phyloP scores from a whole-genome alignment of 2,329 filamentous ascomycete species.

The Alternaria sp. region DNA sequence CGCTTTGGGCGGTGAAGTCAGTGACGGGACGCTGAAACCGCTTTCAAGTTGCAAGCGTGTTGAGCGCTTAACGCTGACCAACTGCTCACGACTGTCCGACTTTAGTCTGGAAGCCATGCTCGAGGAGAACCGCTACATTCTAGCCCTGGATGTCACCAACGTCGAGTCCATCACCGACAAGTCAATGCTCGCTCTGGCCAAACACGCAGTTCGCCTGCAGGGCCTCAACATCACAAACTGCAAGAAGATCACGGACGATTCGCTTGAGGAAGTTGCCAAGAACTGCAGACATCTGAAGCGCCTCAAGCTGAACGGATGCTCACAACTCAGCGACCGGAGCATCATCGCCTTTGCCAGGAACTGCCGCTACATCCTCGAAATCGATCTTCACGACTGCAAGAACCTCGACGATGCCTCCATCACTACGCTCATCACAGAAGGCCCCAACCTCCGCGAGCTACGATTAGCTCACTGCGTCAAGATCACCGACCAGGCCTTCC shows the following conservation, averaged over 20 bases:
- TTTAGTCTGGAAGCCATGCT: constrained; percentile 80
- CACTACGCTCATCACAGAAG: constrained; percentile 77
- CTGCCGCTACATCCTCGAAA: constrained; percentile 93
- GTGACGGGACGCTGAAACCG: constrained; percentile 85
- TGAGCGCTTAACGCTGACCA: constrained; percentile 90
- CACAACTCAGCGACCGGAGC: constrained; percentile 80
- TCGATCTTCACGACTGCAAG: constrained; percentile 87
- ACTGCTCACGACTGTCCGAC: constrained; percentile 85
- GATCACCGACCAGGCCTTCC: constrained; percentile 87
- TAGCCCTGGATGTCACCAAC: constrained; percentile 89
- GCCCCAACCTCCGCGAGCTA: constrained; percentile 85
- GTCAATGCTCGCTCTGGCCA: constrained; percentile 77
- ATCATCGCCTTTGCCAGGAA: constrained; percentile 85
- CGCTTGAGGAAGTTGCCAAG: constrained; percentile 78
- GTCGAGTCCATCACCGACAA: constrained; percentile 80
- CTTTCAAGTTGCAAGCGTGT: constrained; percentile 86
- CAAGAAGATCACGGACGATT: constrained; percentile 82
- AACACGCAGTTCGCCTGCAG: constrained; percentile 83
- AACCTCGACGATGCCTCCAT: constrained; percentile 83
- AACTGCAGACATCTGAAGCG: constrained; percentile 86
- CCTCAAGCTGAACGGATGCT: constrained; percentile 93
- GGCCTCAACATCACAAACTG: constrained; percentile 93
- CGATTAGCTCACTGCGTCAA: constrained; percentile 84
- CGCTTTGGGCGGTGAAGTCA: constrained; percentile 75
- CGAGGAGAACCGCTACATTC: constrained; percentile 76